Conservation (phyloP, 495 filamentous ascomycete genomes). For the Aspergillus diversus region DNA sequence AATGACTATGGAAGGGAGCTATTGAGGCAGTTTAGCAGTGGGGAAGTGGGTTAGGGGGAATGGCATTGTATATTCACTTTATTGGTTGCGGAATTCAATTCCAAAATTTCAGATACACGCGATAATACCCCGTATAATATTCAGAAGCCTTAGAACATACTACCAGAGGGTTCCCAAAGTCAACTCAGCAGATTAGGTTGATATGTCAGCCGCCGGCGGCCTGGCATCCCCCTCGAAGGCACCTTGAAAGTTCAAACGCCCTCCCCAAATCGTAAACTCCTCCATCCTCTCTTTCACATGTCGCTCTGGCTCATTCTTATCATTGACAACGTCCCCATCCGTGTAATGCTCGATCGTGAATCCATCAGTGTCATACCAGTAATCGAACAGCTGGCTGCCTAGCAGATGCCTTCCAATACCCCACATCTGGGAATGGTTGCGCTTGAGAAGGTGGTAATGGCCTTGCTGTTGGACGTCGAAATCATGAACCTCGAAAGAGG, state of each 20-base stretch:
- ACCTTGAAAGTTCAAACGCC: not conserved
- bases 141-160: too few relatives aligned
- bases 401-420: not conserved
- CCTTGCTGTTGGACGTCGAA: not conserved
- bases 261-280: not conserved
- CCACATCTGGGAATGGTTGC: not conserved
- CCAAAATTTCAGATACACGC: too few relatives aligned
- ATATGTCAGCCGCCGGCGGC: not conserved
- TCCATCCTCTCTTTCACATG: not conserved
- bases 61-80: too few relatives aligned
- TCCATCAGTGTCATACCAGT: not conserved
- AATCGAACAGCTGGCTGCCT: not conserved
- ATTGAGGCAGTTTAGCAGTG: not conserved
- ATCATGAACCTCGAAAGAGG: not conserved
- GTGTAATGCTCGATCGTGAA: not conserved
- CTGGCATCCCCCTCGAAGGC: not conserved
- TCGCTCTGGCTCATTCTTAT: not conserved
- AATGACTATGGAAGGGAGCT: conserved; percentile 71
- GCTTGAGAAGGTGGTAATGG: not conserved
- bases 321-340: not conserved
- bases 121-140: too few relatives aligned
- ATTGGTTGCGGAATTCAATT: too few relatives aligned
- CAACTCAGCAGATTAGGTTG: not conserved
- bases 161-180: not conserved
- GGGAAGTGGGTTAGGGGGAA: too few relatives aligned